phyloP scores from a whole-genome alignment of 345 rosid species.

The Angophora floribunda region DNA sequence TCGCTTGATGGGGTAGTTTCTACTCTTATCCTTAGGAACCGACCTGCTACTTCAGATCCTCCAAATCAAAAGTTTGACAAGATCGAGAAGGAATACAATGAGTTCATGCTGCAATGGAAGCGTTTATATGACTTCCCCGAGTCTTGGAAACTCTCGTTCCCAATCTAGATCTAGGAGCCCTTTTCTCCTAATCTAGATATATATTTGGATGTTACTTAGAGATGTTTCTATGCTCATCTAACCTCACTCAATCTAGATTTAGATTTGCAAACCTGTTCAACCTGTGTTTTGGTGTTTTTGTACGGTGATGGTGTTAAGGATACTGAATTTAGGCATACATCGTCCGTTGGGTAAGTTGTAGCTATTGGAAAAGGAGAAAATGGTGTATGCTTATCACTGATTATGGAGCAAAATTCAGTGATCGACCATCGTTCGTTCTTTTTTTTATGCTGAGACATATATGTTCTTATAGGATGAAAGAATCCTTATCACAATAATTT shows the following conservation, averaged over 20 bases:
- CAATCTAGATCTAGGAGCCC: fast-evolving
- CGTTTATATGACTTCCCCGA: background rate
- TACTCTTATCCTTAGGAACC: background rate
- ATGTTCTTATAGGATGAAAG: background rate
- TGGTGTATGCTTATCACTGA: background rate
- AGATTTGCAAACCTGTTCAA: background rate
- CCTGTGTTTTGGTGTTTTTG: background rate
- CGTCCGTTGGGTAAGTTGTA: background rate
- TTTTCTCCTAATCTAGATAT: background rate
- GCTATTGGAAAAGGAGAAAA: background rate
- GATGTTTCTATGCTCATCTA: background rate
- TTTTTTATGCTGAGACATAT: no score
- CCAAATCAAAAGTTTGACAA: background rate
- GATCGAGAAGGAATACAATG: background rate
- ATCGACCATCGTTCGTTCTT: no score
- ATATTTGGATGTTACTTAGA: background rate
- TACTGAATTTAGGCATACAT: background rate
- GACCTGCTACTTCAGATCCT: background rate
- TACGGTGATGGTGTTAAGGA: background rate
- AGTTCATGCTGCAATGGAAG: background rate
- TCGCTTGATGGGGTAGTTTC: background rate
- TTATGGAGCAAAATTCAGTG: background rate
- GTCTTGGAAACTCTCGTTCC: background rate
- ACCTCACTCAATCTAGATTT: background rate
- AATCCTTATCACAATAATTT: background rate